Evolutionary conservation across 331 rosid genomes (phyloP).

Genomic region (Malus hybrid): DNA sequence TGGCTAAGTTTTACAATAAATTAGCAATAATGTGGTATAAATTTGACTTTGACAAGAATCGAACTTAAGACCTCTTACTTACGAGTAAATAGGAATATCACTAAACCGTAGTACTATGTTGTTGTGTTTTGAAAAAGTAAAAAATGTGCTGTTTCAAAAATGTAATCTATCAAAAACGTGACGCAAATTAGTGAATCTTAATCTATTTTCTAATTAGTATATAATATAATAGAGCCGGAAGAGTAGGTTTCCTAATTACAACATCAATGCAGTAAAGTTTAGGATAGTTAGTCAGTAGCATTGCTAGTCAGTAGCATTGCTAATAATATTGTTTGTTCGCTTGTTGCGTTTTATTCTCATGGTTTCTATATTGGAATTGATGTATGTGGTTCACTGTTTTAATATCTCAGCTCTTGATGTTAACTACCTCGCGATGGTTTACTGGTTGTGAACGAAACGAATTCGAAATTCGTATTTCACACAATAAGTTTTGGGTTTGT

Average conservation of each 20-base stretch:
- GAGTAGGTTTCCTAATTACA: not conserved
- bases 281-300: not conserved
- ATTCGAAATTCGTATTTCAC: no score
- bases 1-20: accelerated
- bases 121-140: no score
- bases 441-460: no score
- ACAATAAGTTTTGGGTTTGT: no score
- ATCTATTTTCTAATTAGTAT: not conserved
- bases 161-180: not conserved
- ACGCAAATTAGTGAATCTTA: not conserved
- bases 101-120: accelerated
- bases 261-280: not conserved
- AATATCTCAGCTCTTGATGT: not conserved
- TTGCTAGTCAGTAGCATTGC: not conserved
- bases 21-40: no score
- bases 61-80: no score
- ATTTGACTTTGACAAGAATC: no score
- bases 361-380: not conserved
- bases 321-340: not conserved
- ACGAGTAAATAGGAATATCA: accelerated
- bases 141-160: no score
- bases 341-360: not conserved
- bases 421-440: no score
- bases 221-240: not conserved
- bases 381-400: not conserved